Base-by-base conservation (phyloP, 1,284 basidiomycete genomes). In the Heimioporus retisporus region DNA sequence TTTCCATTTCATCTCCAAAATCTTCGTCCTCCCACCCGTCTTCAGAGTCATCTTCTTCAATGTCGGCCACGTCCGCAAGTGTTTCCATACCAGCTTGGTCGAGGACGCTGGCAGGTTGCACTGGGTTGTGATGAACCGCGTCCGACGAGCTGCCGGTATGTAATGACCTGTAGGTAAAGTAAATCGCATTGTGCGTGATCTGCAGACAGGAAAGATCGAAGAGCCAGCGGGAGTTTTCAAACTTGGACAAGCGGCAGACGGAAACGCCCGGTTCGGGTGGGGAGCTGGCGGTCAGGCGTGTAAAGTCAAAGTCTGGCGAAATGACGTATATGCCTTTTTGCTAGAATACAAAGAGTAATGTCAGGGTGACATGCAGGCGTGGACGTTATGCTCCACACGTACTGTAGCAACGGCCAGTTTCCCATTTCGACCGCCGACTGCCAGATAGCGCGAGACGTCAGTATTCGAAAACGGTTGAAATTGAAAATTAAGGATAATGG, bases 321-420 rank as follows among this genome's bases (percentile, higher is more conserved):
- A 89, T 57, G 58, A 85, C 67, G 66, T 82, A 89, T 21, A 90
- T 67, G 2, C 87, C 88, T n/a, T 79, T 80, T 3, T 78, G 80
- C 89, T 90, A 66, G 42, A 65, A 51, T 61, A 35, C 13, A 31
- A 43, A 15, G 23, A 21, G 25, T 13, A 15, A 1, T 13, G 35
- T 71, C 1, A 19, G 16, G 18, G 28, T 42, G 16, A 35, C 35
- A 11, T 8, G 25, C n/a, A 8, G 13, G 42, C 15, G 18, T 15
- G 4, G 50, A 71, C 42, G 19, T 48, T 4, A 25, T 31, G 6
- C 28, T 28, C 7, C 19, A 51, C 43, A 77, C 83, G 31, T 66
- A 89, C 89, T 16, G 86, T 88, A 48, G 85, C 85, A 31, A 87
- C 79, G 3, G 81, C 85, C 10, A 88, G 76, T 60, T 84, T 81